phyloP scores from a whole-genome alignment of 306 rosid species.

The Sophora flavescens region DNA sequence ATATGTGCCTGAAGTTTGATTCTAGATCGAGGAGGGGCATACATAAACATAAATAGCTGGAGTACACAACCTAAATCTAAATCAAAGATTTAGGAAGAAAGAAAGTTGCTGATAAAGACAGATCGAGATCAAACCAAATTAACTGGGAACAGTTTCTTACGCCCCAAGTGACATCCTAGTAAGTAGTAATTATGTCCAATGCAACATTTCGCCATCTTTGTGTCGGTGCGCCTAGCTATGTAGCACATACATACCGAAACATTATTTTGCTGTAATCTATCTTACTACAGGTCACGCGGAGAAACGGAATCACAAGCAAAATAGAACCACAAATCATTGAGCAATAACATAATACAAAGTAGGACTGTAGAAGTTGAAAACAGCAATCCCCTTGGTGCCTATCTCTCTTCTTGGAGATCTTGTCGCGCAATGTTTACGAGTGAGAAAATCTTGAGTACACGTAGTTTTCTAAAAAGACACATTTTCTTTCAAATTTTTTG shows the following conservation, averaged over 20 bases:
- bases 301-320: constrained; percentile 33
- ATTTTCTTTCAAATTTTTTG: too few relatives aligned
- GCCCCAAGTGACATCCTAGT: too few relatives aligned
- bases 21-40: background rate
- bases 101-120: background rate
- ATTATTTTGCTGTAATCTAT: background rate
- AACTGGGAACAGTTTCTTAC: constrained; percentile 34
- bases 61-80: background rate
- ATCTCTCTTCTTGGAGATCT: too few relatives aligned
- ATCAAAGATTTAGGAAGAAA: background rate
- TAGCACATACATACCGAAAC: background rate
- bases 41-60: constrained; percentile 15
- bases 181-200: too few relatives aligned
- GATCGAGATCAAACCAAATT: background rate
- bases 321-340: constrained; percentile 6
- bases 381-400: too few relatives aligned
- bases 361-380: too few relatives aligned
- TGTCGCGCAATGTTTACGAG: too few relatives aligned
- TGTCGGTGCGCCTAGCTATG: constrained; percentile 21
- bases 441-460: too few relatives aligned
- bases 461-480: too few relatives aligned
- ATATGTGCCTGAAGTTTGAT: constrained; percentile 4
- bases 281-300: background rate
- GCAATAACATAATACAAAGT: background rate
- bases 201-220: background rate